Evolutionary conservation across 371 early-diverging fungal genomes (phyloP).

Genomic region (Lichtheimia ornata): DNA sequence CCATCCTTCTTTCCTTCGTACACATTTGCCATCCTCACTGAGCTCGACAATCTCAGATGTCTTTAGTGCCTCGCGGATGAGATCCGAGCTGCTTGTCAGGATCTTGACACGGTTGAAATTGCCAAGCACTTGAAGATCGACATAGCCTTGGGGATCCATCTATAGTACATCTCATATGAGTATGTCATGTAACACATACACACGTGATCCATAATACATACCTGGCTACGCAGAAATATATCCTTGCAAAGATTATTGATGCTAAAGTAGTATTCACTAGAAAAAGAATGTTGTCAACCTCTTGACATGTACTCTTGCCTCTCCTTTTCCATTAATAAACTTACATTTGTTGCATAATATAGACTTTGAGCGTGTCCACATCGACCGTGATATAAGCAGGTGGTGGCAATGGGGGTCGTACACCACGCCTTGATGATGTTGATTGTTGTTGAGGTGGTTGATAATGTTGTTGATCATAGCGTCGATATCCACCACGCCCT

Average conservation of each 20-base stretch:
- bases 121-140: constrained; percentile 72
- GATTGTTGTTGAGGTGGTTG: neutral
- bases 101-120: constrained; percentile 86
- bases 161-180: constrained; percentile 9
- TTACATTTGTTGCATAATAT: constrained; percentile 59
- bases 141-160: constrained; percentile 85
- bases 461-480: constrained; percentile 4
- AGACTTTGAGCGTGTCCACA: constrained; percentile 53
- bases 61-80: constrained; percentile 64
- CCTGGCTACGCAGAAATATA: constrained; percentile 80
- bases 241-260: constrained; percentile 94
- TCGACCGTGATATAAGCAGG: constrained; percentile 41
- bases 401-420: neutral
- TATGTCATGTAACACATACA: neutral
- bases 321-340: neutral
- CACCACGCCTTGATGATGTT: no score
- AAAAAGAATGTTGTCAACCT: neutral
- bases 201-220: neutral
- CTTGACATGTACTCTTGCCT: neutral
- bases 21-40: constrained; percentile 36
- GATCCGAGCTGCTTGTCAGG: constrained; percentile 60
- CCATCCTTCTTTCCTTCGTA: constrained; percentile 78
- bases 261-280: constrained; percentile 87
- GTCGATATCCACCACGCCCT: constrained; percentile 4
- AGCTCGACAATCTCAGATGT: constrained; percentile 60